These are phyloP conservation scores for Triticum urartu DNA, from an alignment of 176 grass and related monocot genomes.

Conservation along the genomic window DNA sequence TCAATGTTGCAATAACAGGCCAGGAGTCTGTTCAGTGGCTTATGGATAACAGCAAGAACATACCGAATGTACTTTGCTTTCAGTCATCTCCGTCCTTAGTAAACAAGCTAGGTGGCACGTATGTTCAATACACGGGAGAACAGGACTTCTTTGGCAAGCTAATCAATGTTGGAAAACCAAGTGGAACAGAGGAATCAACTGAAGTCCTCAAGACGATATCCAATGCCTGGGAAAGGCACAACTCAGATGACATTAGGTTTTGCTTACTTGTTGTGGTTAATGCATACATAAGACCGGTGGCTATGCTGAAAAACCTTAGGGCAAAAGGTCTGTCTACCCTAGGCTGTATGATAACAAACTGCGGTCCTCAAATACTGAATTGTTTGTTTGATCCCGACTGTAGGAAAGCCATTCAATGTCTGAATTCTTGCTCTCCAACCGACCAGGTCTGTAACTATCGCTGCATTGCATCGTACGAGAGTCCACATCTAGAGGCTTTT, in stretches of 20 bases:
- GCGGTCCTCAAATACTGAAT: conserved; percentile 77
- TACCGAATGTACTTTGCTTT: conserved; percentile 84
- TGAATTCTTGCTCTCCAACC: conserved; percentile 80
- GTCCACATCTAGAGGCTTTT: conserved; percentile 75
- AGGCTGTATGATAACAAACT: conserved; percentile 84
- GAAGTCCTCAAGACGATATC: conserved; percentile 71
- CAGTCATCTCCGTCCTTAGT: conserved; percentile 67
- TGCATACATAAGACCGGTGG: conserved; percentile 75
- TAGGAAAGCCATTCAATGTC: conserved; percentile 86
- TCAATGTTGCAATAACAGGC: conserved; percentile 64
- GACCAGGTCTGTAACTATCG: conserved; percentile 97
- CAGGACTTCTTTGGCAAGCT: conserved; percentile 59
- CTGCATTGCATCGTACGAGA: conserved; percentile 89
- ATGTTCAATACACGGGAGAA: conserved; percentile 41
- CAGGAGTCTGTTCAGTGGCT: conserved; percentile 57
- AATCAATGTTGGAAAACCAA: conserved; percentile 42
- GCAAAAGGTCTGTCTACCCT: conserved; percentile 88
- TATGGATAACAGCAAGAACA: conserved; percentile 41
- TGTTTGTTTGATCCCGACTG: conserved; percentile 89
- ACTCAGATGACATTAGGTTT: conserved; percentile 96
- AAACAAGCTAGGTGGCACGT: conserved; percentile 75
- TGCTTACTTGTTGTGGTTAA: conserved; percentile 84
- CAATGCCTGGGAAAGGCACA: conserved; percentile 89
- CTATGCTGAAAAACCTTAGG: conserved; percentile 69
- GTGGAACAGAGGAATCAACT: conserved; percentile 36